Base-by-base conservation (phyloP, 306 rosid species). In the Fragaria nilgerrensis region DNA sequence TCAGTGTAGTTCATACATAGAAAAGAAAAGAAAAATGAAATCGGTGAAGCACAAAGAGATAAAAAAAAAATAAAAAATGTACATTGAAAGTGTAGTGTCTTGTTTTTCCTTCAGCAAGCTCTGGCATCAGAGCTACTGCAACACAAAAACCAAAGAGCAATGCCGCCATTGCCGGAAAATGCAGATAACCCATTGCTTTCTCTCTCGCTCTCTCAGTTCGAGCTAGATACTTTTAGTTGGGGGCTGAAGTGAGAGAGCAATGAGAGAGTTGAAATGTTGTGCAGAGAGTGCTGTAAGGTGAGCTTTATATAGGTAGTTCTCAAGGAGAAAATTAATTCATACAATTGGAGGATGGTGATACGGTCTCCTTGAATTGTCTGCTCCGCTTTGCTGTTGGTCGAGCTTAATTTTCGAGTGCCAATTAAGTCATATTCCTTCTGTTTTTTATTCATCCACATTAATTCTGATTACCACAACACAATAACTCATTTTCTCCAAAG, bases 41-140 rank as follows among this genome's bases (percentile, higher is more conserved):
- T 9, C 29, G 17, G 62, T 22, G 63, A 41, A 22, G 15, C 22
- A 44, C 64, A 74, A 22, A 66, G 27, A 17, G 61, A 72, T 34
- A 1, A 27, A 9, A 55, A 68, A 15, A 44, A 68, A 14, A 1
- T 19, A 3, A n/a, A 72, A 16, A 56, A 39, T 55, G 76, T 86
- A 93, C 98, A 70, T 90, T 88, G 82, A 93, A 90, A 36, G 89
- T 93, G 65, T 93, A 87, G 84, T 89, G 92, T 49, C 98, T 89
- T 78, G 96, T 88, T 70, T 58, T 79, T 80, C 92, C 79, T 5
- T 68, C 73, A n/a, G 80, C 88, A 75, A 83, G 70, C 80, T 85
- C 79, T 15, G 96, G 89, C 79, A 82, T 80, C 74, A 80, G 41
- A 2, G 76, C 34, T 1, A 63, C 4, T 3, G 76, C 5, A 19